A percentile compares a stretch with the other conserved stretches of the same genome.
These are phyloP conservation scores for Fusarium secorum DNA, from an alignment of 2,329 filamentous ascomycete species.

Conservation along the genomic window DNA sequence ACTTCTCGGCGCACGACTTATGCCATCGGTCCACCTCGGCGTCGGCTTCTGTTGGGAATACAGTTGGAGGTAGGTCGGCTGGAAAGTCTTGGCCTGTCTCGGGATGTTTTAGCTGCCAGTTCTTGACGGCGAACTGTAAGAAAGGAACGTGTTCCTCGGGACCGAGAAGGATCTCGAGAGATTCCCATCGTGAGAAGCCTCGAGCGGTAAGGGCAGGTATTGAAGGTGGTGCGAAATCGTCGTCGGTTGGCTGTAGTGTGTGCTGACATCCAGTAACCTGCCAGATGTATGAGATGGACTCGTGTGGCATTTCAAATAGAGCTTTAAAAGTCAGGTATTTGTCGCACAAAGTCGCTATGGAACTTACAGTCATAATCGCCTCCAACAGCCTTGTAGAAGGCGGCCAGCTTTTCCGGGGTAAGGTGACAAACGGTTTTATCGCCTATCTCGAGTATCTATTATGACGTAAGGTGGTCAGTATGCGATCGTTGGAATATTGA, in stretches of 20 bases:
- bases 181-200: conserved; percentile 94
- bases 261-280: conserved; percentile 91
- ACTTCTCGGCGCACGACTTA: conserved; percentile 73
- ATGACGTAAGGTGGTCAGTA: conserved; percentile 25
- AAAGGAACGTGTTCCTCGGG: conserved; percentile 89
- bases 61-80: conserved; percentile 62
- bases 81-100: conserved; percentile 76
- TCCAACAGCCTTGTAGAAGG: conserved; percentile 78
- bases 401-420: conserved; percentile 75
- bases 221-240: conserved; percentile 76
- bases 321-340: conserved; percentile 49
- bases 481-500: neutral
- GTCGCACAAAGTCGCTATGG: neutral
- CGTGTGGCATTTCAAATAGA: conserved; percentile 78
- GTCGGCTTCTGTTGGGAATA: conserved; percentile 78
- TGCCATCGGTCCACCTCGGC: conserved; percentile 88
- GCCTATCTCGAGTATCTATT: conserved; percentile 64
- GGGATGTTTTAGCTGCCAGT: conserved; percentile 79
- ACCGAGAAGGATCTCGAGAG: conserved; percentile 85
- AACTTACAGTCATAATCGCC: conserved; percentile 74
- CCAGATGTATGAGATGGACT: conserved; percentile 90
- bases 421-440: conserved; percentile 62
- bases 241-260: conserved; percentile 77
- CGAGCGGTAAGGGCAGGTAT: conserved; percentile 83
- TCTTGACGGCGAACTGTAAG: conserved; percentile 78